Conservation (phyloP, 2,329 filamentous ascomycete species). For the Fusarium sulawesiense region DNA sequence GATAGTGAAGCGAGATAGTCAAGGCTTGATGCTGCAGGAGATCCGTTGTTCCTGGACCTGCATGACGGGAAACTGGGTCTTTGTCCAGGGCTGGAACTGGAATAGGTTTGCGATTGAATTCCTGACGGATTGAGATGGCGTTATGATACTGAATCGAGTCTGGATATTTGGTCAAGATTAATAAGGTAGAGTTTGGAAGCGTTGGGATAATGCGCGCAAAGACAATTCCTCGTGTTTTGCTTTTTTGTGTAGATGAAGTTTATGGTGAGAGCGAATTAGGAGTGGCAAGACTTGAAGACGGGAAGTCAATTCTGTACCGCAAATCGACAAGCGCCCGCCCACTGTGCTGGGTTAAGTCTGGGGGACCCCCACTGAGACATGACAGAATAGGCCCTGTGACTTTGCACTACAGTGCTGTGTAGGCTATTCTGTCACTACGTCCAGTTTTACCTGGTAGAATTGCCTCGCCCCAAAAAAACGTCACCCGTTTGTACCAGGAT, state of each 20-base stretch:
- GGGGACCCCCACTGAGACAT: conserved; percentile 26
- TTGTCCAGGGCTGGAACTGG: neutral
- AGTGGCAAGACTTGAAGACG: conserved; percentile 10
- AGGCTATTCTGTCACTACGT: neutral
- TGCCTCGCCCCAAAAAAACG: conserved; percentile 24
- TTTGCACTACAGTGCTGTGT: too few species aligned
- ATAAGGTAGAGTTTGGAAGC: neutral
- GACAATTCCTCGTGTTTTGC: neutral
- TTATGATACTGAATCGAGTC: neutral
- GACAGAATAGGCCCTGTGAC: neutral
- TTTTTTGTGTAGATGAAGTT: conserved; percentile 2
- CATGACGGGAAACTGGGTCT: neutral
- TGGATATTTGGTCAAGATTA: neutral
- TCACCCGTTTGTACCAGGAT: conserved; percentile 10
- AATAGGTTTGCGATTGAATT: conserved; percentile 11
- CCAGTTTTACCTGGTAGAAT: conserved; percentile 8
- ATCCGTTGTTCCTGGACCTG: conserved; percentile 19
- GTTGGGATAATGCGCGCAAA: conserved; percentile 5
- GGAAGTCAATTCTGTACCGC: neutral
- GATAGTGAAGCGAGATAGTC: conserved; percentile 1
- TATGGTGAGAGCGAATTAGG: neutral
- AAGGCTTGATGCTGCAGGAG: neutral
- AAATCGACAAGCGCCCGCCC: conserved; percentile 41
- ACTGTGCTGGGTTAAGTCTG: conserved; percentile 28
- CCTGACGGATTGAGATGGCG: neutral